Conservation (phyloP, 306 rosid species). For the Abrus pulchellus region DNA sequence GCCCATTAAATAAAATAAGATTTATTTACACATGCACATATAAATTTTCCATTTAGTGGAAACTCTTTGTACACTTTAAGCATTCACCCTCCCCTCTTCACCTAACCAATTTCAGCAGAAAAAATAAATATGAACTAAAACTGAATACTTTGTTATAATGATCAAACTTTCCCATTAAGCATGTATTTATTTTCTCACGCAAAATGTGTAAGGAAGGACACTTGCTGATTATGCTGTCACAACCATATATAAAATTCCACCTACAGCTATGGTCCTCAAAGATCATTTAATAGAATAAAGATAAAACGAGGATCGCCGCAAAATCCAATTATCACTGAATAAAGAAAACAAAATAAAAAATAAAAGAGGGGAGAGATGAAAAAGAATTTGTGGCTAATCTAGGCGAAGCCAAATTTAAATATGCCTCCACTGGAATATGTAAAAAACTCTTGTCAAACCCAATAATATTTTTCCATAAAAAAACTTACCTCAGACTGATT, state of each 20-base stretch:
- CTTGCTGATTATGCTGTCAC: background rate
- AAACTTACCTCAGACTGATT: slow-evolving; percentile 78
- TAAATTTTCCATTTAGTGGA: slow-evolving; percentile 2
- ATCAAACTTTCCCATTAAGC: background rate
- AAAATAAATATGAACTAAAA: background rate
- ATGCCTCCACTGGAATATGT: background rate
- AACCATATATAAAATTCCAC: slow-evolving; percentile 22
- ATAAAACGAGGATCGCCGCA: background rate
- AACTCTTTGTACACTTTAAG: background rate
- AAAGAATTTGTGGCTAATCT: background rate
- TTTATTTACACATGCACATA: slow-evolving; percentile 3
- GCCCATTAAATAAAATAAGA: background rate
- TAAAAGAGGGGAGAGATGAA: background rate
- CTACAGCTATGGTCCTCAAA: background rate
- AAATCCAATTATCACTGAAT: slow-evolving; percentile 29
- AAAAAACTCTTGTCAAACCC: slow-evolving; percentile 12
- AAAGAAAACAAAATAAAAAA: slow-evolving; percentile 5
- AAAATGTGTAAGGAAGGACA: background rate
- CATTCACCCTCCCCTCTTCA: background rate
- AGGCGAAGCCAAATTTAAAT: slow-evolving; percentile 4
- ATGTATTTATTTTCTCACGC: background rate
- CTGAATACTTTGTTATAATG: background rate
- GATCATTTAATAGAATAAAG: slow-evolving; percentile 8
- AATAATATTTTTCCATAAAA: slow-evolving; percentile 21
- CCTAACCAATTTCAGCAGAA: background rate